Conservation (phyloP, 2,329 filamentous ascomycete genomes). For the Xylariaceae sp. region DNA sequence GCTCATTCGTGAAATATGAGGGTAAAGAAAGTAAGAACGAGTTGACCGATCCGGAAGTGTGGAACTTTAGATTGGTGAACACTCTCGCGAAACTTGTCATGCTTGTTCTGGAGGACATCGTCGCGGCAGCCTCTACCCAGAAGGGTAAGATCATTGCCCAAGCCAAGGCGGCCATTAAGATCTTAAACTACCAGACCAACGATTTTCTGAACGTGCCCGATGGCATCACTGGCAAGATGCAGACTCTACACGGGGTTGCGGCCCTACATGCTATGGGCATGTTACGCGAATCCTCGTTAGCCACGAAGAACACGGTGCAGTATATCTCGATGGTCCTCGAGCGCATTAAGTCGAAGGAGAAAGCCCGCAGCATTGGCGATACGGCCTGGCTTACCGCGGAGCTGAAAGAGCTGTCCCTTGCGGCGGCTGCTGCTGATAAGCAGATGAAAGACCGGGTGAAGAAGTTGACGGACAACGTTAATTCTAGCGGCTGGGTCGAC, state of each 20-base stretch:
- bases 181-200: conserved; percentile 19
- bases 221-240: conserved; percentile 16
- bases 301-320: conserved; percentile 31
- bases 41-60: conserved; percentile 22
- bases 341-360: conserved; percentile 33
- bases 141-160: conserved; percentile 6
- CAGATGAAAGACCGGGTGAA: conserved; percentile 35
- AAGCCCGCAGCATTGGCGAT: conserved; percentile 32
- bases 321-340: conserved; percentile 34
- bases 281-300: conserved; percentile 37
- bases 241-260: conserved; percentile 31
- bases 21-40: background rate
- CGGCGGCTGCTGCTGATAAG: conserved; percentile 25
- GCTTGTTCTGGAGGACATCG: conserved; percentile 13
- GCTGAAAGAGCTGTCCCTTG: conserved; percentile 32
- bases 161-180: background rate
- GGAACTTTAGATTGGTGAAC: conserved; percentile 23
- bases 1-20: too few relatives aligned
- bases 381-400: conserved; percentile 35
- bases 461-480: conserved; percentile 31
- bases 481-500: conserved; percentile 38
- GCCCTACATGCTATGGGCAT: conserved; percentile 37
- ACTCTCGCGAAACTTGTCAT: conserved; percentile 21
- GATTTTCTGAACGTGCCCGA: conserved; percentile 20
- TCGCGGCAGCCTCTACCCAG: conserved; percentile 9